A percentile compares a stretch with the other conserved stretches of the same genome.
These are phyloP conservation scores for Xylariomycetidae sp. DNA, from an alignment of 2,329 filamentous ascomycete species.

Conservation along the genomic window DNA sequence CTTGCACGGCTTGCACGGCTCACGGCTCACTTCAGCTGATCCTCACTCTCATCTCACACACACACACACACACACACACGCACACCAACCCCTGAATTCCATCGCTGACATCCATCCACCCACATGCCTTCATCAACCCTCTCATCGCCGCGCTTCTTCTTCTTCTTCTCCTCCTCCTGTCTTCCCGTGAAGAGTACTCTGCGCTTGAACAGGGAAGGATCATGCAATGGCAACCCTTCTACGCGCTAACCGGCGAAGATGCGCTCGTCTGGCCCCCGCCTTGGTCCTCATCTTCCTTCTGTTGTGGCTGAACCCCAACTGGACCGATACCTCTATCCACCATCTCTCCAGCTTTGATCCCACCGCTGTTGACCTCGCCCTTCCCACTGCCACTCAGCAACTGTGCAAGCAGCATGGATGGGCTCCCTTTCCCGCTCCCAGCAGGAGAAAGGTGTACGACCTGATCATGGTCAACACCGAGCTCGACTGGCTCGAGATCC, in stretches of 20 bases:
- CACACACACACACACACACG: too few relatives aligned
- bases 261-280: conserved; percentile 10
- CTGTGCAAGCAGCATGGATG: conserved; percentile 34
- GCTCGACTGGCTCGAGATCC: conserved; percentile 60
- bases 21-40: too few relatives aligned
- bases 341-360: conserved; percentile 19
- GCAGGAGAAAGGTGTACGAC: conserved; percentile 50
- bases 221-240: conserved; percentile 12
- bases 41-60: too few relatives aligned
- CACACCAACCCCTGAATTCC: too few relatives aligned
- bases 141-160: too few relatives aligned
- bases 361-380: conserved; percentile 13
- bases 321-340: conserved; percentile 23
- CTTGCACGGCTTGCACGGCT: too few relatives aligned
- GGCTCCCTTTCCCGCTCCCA: conserved; percentile 25
- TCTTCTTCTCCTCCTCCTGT: neutral
- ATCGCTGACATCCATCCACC: too few relatives aligned
- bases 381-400: conserved; percentile 13
- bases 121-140: too few relatives aligned
- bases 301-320: conserved; percentile 24
- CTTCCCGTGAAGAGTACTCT: neutral
- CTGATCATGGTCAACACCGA: conserved; percentile 58
- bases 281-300: conserved; percentile 15
- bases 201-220: too few relatives aligned
- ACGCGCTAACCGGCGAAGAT: conserved; percentile 16